These are phyloP conservation scores for Phellinidium pouzarii DNA, from an alignment of 1,284 basidiomycete genomes.

Conservation along the genomic window DNA sequence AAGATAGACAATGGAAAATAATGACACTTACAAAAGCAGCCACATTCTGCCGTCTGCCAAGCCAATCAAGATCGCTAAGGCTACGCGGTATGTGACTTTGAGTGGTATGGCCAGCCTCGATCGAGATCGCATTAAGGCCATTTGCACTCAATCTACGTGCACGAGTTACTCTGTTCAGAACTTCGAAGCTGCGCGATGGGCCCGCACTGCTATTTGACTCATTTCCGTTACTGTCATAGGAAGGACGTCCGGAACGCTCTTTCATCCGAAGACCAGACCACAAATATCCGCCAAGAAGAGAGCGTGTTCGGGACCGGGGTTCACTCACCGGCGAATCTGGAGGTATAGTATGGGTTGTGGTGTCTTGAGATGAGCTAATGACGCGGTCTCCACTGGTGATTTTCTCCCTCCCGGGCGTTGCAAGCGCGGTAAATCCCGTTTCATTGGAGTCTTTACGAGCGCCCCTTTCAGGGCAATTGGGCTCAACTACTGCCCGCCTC, in stretches of 20 bases:
- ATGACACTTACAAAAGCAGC: constrained; percentile 52
- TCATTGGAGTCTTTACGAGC: constrained; percentile 15
- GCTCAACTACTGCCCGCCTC: neutral
- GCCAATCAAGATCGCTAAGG: constrained; percentile 68
- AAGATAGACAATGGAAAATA: constrained; percentile 16
- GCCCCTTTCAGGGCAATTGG: neutral
- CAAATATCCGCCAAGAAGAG: constrained; percentile 9
- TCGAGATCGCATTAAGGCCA: constrained; percentile 37
- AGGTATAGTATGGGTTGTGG: neutral
- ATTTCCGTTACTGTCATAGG: neutral
- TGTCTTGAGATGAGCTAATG: constrained; percentile 9
- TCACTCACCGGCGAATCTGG: constrained; percentile 9
- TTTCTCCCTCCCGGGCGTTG: constrained; percentile 10
- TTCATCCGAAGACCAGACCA: constrained; percentile 6
- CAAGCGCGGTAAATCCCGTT: constrained; percentile 15
- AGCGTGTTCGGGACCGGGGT: constrained; percentile 6
- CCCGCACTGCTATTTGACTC: constrained; percentile 10
- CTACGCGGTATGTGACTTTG: constrained; percentile 37
- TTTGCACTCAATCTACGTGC: constrained; percentile 31
- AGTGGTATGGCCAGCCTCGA: constrained; percentile 32
- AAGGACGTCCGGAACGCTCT: constrained; percentile 1
- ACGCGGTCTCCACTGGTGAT: neutral
- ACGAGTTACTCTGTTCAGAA: constrained; percentile 46
- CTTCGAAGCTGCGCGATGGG: constrained; percentile 36
- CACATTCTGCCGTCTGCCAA: constrained; percentile 60